phyloP scores from a whole-genome alignment of 805 yeast species.

The Candida loeiensis region DNA sequence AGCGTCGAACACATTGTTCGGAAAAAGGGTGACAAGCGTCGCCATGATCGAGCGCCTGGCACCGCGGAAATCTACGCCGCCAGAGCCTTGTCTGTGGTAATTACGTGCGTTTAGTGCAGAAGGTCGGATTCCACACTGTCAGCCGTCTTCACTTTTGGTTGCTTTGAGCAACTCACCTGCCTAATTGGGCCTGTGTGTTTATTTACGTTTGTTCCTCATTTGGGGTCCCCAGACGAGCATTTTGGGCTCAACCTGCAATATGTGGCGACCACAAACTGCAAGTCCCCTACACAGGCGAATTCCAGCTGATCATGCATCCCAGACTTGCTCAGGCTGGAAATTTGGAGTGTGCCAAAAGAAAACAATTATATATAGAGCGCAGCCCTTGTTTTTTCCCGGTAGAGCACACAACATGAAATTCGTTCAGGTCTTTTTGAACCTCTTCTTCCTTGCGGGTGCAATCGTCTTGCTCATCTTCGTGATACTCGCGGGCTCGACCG shows the following conservation, averaged over 20 bases:
- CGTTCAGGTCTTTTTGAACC: conserved; percentile 22
- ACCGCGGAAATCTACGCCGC: not conserved
- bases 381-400: not conserved
- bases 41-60: too few species aligned
- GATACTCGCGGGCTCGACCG: conserved; percentile 61
- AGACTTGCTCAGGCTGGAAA: conserved; percentile 7
- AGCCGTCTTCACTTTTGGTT: conserved; percentile 1
- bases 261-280: conserved; percentile 4
- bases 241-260: conserved; percentile 4
- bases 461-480: conserved; percentile 56
- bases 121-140: not conserved
- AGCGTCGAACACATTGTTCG: too few species aligned
- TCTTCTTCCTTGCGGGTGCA: conserved; percentile 40
- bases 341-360: conserved; percentile 1
- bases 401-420: conserved; percentile 4
- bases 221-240: not conserved
- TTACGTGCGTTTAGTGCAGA: not conserved
- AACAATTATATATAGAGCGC: not conserved
- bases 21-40: too few species aligned
- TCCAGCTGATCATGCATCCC: conserved; percentile 8
- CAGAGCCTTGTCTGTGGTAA: not conserved
- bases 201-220: not conserved
- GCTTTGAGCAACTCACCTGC: conserved; percentile 1
- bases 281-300: conserved; percentile 4
- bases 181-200: not conserved